Percentiles rank a stretch among this genome's conserved stretches.
phyloP scores from a whole-genome alignment of 179 eudicot genomes.

The Carnegiea gigantea region DNA sequence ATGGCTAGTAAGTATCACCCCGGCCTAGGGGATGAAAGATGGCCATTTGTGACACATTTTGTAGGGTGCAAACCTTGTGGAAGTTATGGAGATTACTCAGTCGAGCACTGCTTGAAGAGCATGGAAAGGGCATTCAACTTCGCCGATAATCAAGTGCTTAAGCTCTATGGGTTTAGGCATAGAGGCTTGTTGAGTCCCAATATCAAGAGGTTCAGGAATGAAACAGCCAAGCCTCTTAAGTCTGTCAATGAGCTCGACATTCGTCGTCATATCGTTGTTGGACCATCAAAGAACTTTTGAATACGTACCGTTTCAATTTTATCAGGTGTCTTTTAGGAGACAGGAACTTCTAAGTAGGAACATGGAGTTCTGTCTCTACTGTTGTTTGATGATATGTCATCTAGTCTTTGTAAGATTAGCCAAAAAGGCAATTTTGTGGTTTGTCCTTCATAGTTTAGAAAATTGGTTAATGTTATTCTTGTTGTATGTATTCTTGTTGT shows the following conservation, averaged over 20 bases:
- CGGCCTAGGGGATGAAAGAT: conserved; percentile 82
- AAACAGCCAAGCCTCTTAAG: conserved; percentile 53
- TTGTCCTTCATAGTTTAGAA: conserved; percentile 13
- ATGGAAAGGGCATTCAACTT: conserved; percentile 96
- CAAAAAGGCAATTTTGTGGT: conserved; percentile 3
- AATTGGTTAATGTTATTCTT: neutral
- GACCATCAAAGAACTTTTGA: conserved; percentile 24
- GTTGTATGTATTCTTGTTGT: conserved; percentile 11
- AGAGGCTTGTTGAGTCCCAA: conserved; percentile 80
- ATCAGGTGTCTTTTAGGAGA: neutral
- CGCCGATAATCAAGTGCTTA: conserved; percentile 87
- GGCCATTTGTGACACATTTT: conserved; percentile 96
- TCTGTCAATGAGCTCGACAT: conserved; percentile 61
- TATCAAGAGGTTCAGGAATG: conserved; percentile 68
- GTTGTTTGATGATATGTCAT: conserved; percentile 14
- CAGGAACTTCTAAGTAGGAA: neutral
- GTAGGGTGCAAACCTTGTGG: conserved; percentile 98
- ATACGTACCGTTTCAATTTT: too few relatives aligned
- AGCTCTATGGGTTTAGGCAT: conserved; percentile 84
- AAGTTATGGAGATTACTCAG: conserved; percentile 85
- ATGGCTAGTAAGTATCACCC: conserved; percentile 68
- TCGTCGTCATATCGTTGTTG: conserved; percentile 42
- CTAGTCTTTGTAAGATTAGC: conserved; percentile 13
- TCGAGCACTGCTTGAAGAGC: conserved; percentile 73
- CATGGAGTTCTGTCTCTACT: neutral